phyloP scores from a whole-genome alignment of 106 monocot genomes.

The Iris macrosiphon region DNA sequence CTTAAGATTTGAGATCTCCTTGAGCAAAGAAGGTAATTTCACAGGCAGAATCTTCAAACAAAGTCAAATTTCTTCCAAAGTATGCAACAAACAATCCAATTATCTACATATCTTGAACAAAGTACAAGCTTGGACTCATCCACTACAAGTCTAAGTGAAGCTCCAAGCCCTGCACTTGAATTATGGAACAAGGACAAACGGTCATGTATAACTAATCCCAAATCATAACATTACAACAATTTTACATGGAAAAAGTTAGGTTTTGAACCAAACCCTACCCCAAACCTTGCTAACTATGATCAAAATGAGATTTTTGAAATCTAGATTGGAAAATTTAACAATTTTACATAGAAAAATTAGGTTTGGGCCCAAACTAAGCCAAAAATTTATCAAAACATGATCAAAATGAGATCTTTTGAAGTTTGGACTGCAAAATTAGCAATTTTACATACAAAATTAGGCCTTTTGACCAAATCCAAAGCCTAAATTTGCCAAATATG shows the following conservation, averaged over 20 bases:
- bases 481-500: background rate
- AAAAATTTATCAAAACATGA: too few species aligned
- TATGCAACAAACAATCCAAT: conserved; percentile 24
- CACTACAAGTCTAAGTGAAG: conserved; percentile 14
- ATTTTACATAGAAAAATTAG: too few species aligned
- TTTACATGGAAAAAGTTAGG: background rate
- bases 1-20: conserved; percentile 6
- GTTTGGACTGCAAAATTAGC: background rate
- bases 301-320: too few species aligned
- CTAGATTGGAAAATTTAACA: too few species aligned
- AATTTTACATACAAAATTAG: background rate
- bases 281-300: background rate
- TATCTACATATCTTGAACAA: conserved; percentile 21
- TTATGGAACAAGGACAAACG: conserved; percentile 19
- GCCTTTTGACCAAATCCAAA: background rate
- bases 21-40: conserved; percentile 12
- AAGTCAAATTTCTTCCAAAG: conserved; percentile 22
- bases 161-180: conserved; percentile 30
- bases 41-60: conserved; percentile 15
- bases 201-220: conserved; percentile 16
- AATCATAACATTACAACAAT: background rate
- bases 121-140: conserved; percentile 23
- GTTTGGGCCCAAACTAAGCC: too few species aligned
- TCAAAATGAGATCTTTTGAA: too few species aligned
- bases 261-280: background rate